Percentiles rank a stretch among this genome's conserved stretches.
These are phyloP conservation scores for Escallonia herrerae DNA, from an alignment of 129 eudicot genomes.

Conservation along the genomic window DNA sequence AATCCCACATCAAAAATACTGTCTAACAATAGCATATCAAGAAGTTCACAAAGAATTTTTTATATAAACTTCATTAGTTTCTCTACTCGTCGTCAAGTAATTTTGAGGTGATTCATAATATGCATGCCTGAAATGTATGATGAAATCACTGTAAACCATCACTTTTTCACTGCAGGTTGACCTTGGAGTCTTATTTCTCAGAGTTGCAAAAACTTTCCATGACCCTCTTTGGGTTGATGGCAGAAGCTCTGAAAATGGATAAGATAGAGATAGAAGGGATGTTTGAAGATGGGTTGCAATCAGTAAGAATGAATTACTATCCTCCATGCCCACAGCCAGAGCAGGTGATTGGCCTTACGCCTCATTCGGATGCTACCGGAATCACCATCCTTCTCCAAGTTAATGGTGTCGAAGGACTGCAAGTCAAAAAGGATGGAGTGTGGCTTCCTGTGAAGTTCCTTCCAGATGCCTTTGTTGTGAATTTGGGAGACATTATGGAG, in stretches of 20 bases:
- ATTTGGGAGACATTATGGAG: conserved; percentile 62
- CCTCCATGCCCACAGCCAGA: conserved; percentile 68
- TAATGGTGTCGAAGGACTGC: conserved; percentile 45
- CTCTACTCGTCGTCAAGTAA: too few species aligned
- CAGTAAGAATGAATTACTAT: conserved; percentile 49
- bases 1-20: too few species aligned
- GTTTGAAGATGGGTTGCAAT: conserved; percentile 55
- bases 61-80: too few species aligned
- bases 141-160: too few species aligned
- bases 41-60: too few species aligned
- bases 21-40: too few species aligned
- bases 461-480: conserved; percentile 54
- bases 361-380: conserved; percentile 57
- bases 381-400: conserved; percentile 49
- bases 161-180: conserved; percentile 19
- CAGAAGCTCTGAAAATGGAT: conserved; percentile 43
- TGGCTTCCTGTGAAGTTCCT: conserved; percentile 47
- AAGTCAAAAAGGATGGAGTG: conserved; percentile 46
- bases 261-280: conserved; percentile 25
- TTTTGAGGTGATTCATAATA: too few species aligned
- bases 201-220: conserved; percentile 39
- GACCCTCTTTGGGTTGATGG: conserved; percentile 29
- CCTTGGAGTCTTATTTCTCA: conserved; percentile 37
- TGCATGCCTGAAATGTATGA: too few species aligned
- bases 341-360: conserved; percentile 44